Evolutionary conservation across 345 rosid genomes (phyloP).

Genomic region (Microcos paniculata): DNA sequence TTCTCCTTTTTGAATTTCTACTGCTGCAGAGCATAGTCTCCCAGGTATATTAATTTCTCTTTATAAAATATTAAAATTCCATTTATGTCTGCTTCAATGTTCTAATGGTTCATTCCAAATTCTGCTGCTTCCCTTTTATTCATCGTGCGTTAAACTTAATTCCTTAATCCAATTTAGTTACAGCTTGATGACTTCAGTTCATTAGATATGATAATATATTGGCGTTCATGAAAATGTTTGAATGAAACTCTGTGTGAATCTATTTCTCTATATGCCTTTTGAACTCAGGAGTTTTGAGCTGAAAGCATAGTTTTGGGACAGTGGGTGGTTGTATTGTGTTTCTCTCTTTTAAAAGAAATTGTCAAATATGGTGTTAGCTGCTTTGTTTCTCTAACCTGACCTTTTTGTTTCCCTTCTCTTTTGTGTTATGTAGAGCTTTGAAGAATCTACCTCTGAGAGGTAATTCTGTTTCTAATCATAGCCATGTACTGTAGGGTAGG

Average conservation of each 20-base stretch:
- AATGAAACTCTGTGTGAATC: neutral
- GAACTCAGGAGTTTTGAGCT: neutral
- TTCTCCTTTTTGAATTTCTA: conserved; percentile 4
- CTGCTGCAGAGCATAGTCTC: neutral
- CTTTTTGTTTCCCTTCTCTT: neutral
- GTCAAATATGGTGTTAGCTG: neutral
- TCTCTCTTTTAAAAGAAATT: neutral
- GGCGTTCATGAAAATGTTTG: neutral
- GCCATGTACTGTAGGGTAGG: neutral
- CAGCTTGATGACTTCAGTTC: neutral
- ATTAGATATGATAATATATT: neutral
- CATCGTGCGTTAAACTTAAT: neutral
- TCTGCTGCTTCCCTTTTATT: neutral
- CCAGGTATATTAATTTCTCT: conserved; percentile 1
- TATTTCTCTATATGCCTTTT: neutral
- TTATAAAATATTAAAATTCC: neutral
- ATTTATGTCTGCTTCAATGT: neutral
- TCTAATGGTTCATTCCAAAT: neutral
- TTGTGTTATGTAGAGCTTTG: conserved; percentile 21
- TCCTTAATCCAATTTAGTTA: neutral
- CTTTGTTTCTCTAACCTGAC: neutral
- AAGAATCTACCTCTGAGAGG: conserved; percentile 44
- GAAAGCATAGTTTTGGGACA: neutral
- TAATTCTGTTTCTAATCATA: conserved; percentile 21
- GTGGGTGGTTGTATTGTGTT: neutral